These are phyloP conservation scores for Pharnaceum exiguum DNA, from an alignment of 148 eudicot species.

Conservation along the genomic window DNA sequence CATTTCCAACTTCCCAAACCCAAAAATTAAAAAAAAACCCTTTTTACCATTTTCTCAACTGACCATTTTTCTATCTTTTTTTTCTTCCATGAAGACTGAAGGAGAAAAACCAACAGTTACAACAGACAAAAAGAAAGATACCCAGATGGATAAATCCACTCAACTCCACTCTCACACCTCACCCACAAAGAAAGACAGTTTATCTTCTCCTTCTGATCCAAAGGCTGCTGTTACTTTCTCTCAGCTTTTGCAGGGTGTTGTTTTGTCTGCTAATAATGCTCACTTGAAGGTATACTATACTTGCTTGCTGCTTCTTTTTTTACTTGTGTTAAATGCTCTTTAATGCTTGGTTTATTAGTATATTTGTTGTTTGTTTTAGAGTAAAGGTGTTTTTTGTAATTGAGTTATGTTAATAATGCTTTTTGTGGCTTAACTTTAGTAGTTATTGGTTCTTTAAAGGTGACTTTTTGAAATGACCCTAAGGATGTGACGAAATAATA, in stretches of 20 bases:
- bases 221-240: conserved; percentile 20
- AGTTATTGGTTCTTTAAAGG: no score
- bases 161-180: no score
- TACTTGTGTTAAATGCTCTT: not conserved
- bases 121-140: conserved; percentile 13
- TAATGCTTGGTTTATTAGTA: no score
- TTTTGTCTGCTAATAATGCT: conserved; percentile 32
- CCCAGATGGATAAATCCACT: no score
- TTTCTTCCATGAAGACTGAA: no score
- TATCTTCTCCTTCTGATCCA: not conserved
- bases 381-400: no score
- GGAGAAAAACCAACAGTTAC: no score
- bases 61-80: not conserved
- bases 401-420: no score
- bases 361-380: no score
- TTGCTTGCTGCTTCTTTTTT: conserved; percentile 14
- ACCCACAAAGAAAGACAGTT: conserved; percentile 5
- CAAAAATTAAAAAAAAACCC: not conserved
- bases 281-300: not conserved
- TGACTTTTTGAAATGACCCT: no score
- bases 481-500: no score
- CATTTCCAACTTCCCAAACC: not conserved
- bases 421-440: no score
- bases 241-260: conserved; percentile 35
- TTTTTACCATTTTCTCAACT: not conserved